Base-by-base conservation (phyloP, 108 stramenopile genomes). In the Tribonema minus region DNA sequence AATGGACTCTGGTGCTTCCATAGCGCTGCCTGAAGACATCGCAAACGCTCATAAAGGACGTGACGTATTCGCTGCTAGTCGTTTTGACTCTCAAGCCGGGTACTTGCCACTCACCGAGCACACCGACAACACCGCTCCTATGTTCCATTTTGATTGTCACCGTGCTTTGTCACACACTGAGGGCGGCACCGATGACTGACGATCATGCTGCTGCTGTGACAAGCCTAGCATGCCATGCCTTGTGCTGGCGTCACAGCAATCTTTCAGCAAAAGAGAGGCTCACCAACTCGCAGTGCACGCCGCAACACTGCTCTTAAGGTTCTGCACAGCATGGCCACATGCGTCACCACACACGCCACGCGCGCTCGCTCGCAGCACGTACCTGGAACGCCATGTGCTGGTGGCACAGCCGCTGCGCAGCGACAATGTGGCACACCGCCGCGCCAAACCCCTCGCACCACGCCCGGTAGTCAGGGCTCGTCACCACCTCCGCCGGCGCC, bases 381-480 rank as follows among this genome's bases (percentile, higher is more conserved):
- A 67, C 75, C 75, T 76, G 75, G 26, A 76, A 76, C 0, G 29
- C 34, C 26, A 61, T 54, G 33, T 76, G 75, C 2, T 37, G 41
- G 15, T 54, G 36, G 34, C 75, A 76, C 61, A 59, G 65, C 2
- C 61, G 66, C 46, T 38, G 64, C 36, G 66, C 7, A 37, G 65
- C 32, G 1, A 76, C 65, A 15, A 76, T 40, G 46, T 76, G 75
- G 12, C 35, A 63, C 33, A 64, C 65, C 12, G 26, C 65, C 0
- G 36, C 6, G 0, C 75, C 75, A 27, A 76, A 76, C 34, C 32
- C 40, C 35, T 39, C 5, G 2, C 37, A 61, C 64, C 64, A 76
- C 46, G 30, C 66, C 26, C 46, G 35, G 34, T 76, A 76, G 37
- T 76, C 66, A 23, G 27, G 12, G 34, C 38, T 63, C 64, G 40